A percentile compares a stretch with the other conserved stretches of the same genome.
These are phyloP conservation scores for Buxus sempervirens DNA, from an alignment of 164 flowering plant genomes.

Conservation along the genomic window DNA sequence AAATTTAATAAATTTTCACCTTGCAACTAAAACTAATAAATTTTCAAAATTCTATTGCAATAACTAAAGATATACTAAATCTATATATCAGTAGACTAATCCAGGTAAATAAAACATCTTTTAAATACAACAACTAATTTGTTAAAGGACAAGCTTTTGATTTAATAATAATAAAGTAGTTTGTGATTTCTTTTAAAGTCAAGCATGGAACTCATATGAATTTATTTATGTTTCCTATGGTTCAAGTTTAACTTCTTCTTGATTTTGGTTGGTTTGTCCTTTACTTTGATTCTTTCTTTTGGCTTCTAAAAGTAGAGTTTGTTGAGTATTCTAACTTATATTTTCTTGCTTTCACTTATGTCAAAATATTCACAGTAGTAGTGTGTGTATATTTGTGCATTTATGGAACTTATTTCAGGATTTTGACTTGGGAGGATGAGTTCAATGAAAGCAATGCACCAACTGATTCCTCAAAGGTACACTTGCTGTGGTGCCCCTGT, in stretches of 20 bases:
- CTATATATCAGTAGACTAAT: too few relatives aligned
- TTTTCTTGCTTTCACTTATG: too few relatives aligned
- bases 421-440: constrained; percentile 75
- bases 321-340: too few relatives aligned
- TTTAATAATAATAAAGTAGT: too few relatives aligned
- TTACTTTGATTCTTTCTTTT: neutral
- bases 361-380: neutral
- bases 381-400: neutral
- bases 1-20: too few relatives aligned
- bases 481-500: constrained; percentile 20
- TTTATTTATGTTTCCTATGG: constrained; percentile 4
- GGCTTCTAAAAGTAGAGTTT: neutral
- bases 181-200: constrained; percentile 81
- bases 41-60: too few relatives aligned
- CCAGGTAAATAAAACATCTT: too few relatives aligned
- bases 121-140: too few relatives aligned
- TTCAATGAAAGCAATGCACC: constrained; percentile 45
- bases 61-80: too few relatives aligned
- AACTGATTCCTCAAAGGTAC: constrained; percentile 27
- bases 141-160: too few relatives aligned
- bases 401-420: constrained; percentile 38
- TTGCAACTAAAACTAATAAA: too few relatives aligned
- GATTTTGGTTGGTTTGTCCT: too few relatives aligned
- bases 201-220: constrained; percentile 64
- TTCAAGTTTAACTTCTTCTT: neutral